Conservation (phyloP, 805 yeast genomes). For the Cyberlindnera petersonii region DNA sequence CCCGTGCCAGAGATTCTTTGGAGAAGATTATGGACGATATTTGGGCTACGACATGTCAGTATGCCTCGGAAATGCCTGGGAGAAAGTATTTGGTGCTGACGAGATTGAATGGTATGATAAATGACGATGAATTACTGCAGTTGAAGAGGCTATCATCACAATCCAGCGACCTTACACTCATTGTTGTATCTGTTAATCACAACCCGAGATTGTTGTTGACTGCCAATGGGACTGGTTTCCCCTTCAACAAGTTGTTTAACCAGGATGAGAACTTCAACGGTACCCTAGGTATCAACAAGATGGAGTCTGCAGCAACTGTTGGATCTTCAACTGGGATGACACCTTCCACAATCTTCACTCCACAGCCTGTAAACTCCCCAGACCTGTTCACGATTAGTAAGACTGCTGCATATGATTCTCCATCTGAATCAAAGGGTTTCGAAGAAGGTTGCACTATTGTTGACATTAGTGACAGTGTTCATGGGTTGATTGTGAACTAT, state of each 20-base stretch:
- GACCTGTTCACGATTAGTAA: conserved; percentile 22
- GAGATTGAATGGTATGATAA: conserved; percentile 66
- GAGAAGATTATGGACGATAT: conserved; percentile 62
- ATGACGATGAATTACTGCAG: conserved; percentile 76
- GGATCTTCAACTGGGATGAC: conserved; percentile 28
- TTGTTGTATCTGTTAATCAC: conserved; percentile 65
- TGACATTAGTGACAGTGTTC: conserved; percentile 47
- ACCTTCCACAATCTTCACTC: conserved; percentile 27
- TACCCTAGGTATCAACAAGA: conserved; percentile 3
- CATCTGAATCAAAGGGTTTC: conserved; percentile 12
- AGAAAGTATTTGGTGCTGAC: conserved; percentile 64
- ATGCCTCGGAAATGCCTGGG: conserved; percentile 32
- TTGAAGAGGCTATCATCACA: conserved; percentile 71
- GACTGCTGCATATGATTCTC: conserved; percentile 16
- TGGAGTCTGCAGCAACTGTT: conserved; percentile 25
- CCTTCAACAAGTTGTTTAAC: conserved; percentile 33
- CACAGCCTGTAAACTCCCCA: conserved; percentile 27
- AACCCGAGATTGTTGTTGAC: conserved; percentile 44
- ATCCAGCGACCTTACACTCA: conserved; percentile 50
- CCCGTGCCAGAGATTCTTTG: conserved; percentile 33
- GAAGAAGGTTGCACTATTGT: conserved; percentile 32
- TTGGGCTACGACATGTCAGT: conserved; percentile 52
- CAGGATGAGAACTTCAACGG: conserved; percentile 21
- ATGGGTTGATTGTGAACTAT: conserved; percentile 54
- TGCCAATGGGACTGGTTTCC: conserved; percentile 30